Evolutionary conservation across 202 grass and related monocot species (phyloP).

Genomic region (Musa balbisiana): DNA sequence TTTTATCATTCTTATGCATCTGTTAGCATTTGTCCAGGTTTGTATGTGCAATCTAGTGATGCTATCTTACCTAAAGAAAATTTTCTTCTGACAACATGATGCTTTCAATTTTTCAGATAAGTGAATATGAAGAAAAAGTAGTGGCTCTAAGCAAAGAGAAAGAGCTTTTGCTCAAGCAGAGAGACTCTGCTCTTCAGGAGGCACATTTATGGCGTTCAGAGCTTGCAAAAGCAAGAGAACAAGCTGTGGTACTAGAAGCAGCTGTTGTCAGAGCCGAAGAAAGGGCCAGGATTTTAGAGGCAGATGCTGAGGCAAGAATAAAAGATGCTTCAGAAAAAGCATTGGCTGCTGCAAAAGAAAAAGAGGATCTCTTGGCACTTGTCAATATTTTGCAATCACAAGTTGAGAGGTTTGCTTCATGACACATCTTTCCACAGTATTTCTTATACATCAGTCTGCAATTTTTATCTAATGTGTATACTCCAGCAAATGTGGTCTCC

Average conservation of each 20-base stretch:
- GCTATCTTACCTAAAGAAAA: too few relatives aligned
- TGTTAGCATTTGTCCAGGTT: not conserved
- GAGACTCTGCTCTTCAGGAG: constrained; percentile 85
- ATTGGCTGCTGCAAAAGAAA: constrained; percentile 52
- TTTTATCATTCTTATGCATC: not conserved
- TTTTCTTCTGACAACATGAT: not conserved
- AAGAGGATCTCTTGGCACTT: constrained; percentile 60
- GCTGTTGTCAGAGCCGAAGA: constrained; percentile 88
- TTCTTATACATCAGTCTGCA: not conserved
- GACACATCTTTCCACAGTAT: not conserved
- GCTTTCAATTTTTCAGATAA: constrained; percentile 44
- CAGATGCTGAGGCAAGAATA: constrained; percentile 38
- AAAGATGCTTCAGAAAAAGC: constrained; percentile 57
- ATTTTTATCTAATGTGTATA: not conserved
- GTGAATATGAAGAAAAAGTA: constrained; percentile 62
- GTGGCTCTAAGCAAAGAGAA: constrained; percentile 54
- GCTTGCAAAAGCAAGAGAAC: constrained; percentile 93
- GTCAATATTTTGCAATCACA: constrained; percentile 51
- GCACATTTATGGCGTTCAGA: constrained; percentile 83
- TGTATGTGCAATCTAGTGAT: not conserved
- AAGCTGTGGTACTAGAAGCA: constrained; percentile 88
- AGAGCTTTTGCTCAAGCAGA: constrained; percentile 59
- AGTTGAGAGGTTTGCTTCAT: constrained; percentile 46
- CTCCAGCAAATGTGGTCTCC: not conserved
- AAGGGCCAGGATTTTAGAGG: constrained; percentile 64